These are phyloP conservation scores for Neoscytalidium dimidiatum DNA, from an alignment of 2,329 filamentous ascomycete species.

Conservation along the genomic window DNA sequence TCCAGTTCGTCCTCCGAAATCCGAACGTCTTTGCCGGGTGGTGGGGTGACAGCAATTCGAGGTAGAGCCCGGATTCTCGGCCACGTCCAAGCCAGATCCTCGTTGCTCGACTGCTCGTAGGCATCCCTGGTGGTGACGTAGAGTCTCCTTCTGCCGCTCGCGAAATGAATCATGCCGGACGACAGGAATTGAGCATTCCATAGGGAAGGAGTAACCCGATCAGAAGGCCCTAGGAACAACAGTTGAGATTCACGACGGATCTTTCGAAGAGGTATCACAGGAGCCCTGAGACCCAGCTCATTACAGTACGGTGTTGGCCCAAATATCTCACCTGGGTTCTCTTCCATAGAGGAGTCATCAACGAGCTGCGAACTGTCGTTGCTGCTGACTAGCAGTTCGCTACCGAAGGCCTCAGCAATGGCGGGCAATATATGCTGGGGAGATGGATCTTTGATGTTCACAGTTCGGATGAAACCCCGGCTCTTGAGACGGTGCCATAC, in stretches of 20 bases:
- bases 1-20: constrained; percentile 56
- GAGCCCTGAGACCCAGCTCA: constrained; percentile 61
- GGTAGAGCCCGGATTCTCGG: constrained; percentile 65
- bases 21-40: constrained; percentile 37
- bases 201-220: constrained; percentile 71
- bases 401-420: constrained; percentile 63
- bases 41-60: constrained; percentile 49
- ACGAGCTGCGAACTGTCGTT: neutral
- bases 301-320: constrained; percentile 23
- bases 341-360: constrained; percentile 23
- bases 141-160: constrained; percentile 61
- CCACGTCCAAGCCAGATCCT: constrained; percentile 65
- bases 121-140: constrained; percentile 76
- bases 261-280: constrained; percentile 77
- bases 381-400: neutral
- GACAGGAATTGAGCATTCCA: constrained; percentile 73
- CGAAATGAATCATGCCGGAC: constrained; percentile 73
- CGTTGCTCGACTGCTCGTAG: constrained; percentile 65
- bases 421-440: constrained; percentile 68
- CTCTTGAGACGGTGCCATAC: constrained; percentile 74
- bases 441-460: constrained; percentile 64
- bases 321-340: constrained; percentile 14
- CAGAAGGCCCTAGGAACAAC: constrained; percentile 68
- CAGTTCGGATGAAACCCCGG: constrained; percentile 67
- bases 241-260: constrained; percentile 72